Evolutionary conservation across 495 filamentous ascomycete genomes (phyloP).

Genomic region (Xeromyces bisporus): DNA sequence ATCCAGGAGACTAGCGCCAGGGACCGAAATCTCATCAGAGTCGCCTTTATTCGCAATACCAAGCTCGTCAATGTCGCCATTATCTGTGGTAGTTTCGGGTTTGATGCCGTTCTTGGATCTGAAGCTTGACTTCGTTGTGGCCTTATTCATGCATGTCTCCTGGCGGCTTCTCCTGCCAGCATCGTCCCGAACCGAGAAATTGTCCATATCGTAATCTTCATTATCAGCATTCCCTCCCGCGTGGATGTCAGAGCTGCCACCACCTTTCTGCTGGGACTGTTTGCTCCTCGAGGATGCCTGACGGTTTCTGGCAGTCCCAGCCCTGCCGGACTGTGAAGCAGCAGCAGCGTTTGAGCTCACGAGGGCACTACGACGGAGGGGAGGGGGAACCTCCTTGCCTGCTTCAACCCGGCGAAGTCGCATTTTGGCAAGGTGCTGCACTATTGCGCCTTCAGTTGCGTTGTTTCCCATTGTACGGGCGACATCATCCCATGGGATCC

Average conservation of each 20-base stretch:
- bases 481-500: slow-evolving; percentile 25
- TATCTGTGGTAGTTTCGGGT: slow-evolving; percentile 1
- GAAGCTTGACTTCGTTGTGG: slow-evolving; percentile 1
- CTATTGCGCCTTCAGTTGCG: slow-evolving; percentile 26
- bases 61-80: slow-evolving; percentile 2
- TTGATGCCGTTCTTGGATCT: background rate
- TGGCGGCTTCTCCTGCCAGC: slow-evolving; percentile 5
- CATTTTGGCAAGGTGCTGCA: slow-evolving; percentile 33
- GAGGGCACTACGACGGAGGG: slow-evolving; percentile 16
- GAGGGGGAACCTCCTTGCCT: slow-evolving; percentile 21
- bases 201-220: no score
- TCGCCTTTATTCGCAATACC: background rate
- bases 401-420: slow-evolving; percentile 16
- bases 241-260: no score
- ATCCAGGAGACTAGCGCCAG: slow-evolving; percentile 8
- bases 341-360: slow-evolving; percentile 2
- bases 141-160: slow-evolving; percentile 1
- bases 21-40: slow-evolving; percentile 4
- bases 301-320: background rate
- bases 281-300: no score
- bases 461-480: slow-evolving; percentile 18
- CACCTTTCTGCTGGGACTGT: no score
- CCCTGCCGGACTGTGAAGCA: background rate
- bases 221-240: no score
- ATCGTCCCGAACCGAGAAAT: slow-evolving; percentile 14